These are phyloP conservation scores for Globisporangium splendens DNA, from an alignment of 352 stramenopile genomes.

Conservation along the genomic window DNA sequence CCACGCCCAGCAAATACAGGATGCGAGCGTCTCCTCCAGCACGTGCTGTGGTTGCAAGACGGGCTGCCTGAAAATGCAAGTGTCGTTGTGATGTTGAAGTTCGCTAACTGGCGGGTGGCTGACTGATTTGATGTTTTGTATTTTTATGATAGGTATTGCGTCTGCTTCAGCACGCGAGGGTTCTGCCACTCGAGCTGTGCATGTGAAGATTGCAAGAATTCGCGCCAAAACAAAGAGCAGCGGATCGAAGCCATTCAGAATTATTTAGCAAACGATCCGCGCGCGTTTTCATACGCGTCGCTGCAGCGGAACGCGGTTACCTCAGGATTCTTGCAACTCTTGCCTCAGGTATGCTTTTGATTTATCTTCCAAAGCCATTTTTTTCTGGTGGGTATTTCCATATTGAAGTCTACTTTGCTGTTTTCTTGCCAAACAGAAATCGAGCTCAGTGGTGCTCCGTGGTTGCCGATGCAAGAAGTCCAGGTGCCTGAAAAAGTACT, in stretches of 20 bases:
- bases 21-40: conserved; percentile 65
- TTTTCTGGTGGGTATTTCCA: no score
- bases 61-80: conserved; percentile 77
- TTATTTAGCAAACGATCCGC: conserved; percentile 72
- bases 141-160: conserved; percentile 53
- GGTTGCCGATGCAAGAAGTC: conserved; percentile 97
- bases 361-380: background rate
- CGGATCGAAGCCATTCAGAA: conserved; percentile 73
- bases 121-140: background rate
- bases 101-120: background rate
- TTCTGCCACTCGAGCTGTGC: conserved; percentile 68
- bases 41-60: conserved; percentile 84
- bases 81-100: background rate
- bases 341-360: conserved; percentile 39
- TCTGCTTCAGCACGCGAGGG: conserved; percentile 80
- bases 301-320: conserved; percentile 23
- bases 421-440: conserved; percentile 36
- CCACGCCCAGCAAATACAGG: conserved; percentile 69
- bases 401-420: background rate
- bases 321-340: conserved; percentile 59
- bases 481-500: conserved; percentile 98
- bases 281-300: conserved; percentile 65
- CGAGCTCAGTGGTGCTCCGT: conserved; percentile 64
- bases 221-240: conserved; percentile 44
- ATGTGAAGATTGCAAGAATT: conserved; percentile 78